Percentiles rank a stretch among this genome's conserved stretches.
These are phyloP conservation scores for Fusarium verticillioides DNA, from an alignment of 2,329 filamentous ascomycete genomes.

Conservation along the genomic window DNA sequence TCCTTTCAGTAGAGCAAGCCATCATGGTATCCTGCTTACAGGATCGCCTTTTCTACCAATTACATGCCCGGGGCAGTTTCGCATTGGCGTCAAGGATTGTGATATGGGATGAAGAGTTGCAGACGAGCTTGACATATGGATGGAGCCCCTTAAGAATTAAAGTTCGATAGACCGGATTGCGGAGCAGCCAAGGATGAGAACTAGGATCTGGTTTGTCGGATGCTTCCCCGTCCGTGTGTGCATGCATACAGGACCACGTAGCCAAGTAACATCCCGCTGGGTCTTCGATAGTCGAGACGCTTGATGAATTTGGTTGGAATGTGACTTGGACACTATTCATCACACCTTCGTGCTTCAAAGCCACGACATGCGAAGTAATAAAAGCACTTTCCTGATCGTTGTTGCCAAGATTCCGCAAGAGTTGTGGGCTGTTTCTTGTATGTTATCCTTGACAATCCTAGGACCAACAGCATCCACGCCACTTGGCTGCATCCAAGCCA, in stretches of 20 bases:
- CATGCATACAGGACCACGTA: background rate
- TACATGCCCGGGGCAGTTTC: too few relatives aligned
- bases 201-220: background rate
- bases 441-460: background rate
- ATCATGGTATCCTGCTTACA: accelerated
- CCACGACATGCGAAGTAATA: too few relatives aligned
- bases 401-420: background rate
- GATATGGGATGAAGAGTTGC: background rate
- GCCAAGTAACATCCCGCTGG: background rate
- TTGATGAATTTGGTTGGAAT: background rate
- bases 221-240: background rate
- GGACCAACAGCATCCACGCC: background rate
- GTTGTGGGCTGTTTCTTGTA: background rate
- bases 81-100: background rate
- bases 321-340: background rate
- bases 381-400: accelerated
- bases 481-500: background rate
- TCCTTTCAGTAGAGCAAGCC: background rate
- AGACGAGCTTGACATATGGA: background rate
- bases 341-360: background rate
- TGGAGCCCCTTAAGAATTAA: background rate
- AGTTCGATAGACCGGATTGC: background rate
- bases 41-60: background rate
- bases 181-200: background rate
- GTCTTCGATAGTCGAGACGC: background rate